Evolutionary conservation across 208 protist species (phyloP).

Genomic region (Eutreptiella sp.): DNA sequence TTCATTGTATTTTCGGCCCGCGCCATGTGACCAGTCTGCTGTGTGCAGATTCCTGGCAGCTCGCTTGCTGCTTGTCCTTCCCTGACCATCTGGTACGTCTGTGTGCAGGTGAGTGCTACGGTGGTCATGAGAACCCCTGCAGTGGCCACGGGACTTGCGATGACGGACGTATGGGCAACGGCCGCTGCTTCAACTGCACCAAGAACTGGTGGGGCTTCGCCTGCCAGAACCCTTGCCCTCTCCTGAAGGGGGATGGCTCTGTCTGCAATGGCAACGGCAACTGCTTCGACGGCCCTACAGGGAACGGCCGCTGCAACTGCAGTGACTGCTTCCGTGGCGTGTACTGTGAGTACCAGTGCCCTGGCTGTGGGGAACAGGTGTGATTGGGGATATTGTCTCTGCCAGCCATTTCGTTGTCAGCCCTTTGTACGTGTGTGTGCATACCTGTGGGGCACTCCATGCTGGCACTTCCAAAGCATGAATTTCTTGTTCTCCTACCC

Average conservation of each 20-base stretch:
- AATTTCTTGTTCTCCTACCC: too few species aligned
- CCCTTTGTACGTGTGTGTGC: too few species aligned
- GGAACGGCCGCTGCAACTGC: constrained; percentile 21
- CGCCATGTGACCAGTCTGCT: too few species aligned
- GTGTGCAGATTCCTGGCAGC: too few species aligned
- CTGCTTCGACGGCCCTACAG: constrained; percentile 15
- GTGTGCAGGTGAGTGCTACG: too few species aligned
- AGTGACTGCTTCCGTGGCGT: constrained; percentile 3
- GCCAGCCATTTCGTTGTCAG: too few species aligned
- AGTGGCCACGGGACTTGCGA: constrained; percentile 15
- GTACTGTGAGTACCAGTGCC: constrained; percentile 19
- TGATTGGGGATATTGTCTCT: too few species aligned
- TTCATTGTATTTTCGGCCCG: too few species aligned
- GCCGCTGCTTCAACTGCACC: constrained; percentile 19
- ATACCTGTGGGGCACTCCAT: too few species aligned
- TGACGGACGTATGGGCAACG: constrained; percentile 12
- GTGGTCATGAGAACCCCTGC: too few species aligned
- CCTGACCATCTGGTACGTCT: constrained; percentile 4
- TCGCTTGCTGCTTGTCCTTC: constrained; percentile 7
- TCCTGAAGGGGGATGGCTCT: constrained; percentile 1
- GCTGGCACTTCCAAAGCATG: too few species aligned
- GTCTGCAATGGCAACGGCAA: constrained; percentile 8
- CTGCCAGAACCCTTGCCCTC: constrained; percentile 1
- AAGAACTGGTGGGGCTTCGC: constrained; percentile 9
- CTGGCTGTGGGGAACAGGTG: too few species aligned